Evolutionary conservation across 768 basidiomycete species (phyloP), one percentile per base, ranked within the genome.

Genomic region (Lentinula sp.): DNA sequence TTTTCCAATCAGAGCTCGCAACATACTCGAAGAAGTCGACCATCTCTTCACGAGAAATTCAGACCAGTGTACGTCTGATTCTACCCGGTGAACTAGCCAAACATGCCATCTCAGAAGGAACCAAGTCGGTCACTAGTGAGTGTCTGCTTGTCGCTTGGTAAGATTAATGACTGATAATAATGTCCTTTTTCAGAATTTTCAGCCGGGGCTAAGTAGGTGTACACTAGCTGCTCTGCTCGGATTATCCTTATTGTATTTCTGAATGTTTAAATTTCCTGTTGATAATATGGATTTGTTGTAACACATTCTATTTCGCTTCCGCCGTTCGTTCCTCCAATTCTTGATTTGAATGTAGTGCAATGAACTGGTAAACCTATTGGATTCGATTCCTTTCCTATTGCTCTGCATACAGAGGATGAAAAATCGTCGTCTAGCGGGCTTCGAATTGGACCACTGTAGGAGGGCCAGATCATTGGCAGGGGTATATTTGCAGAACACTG

Each of bases 21-120:
- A 82, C 87, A 6, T 92, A 93, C 77, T 90, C 90, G 64, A 91
- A 92, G 83, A 91, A 91, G 78, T 91, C 90, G 3, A 93, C 91
- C 15, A 92, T 93, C 73, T 92, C 91, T n/a, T 91, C 89, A 46
- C 88, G 91, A 56, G 91, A 93, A 74, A 93, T 93, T 70, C 91
- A 93, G 76, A 93, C 91, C 1, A 80, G 85, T 39, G 91, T 93
- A 42, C 84, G 91, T 61, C 79, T 92, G 64, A 91, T 93, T 71
- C 82, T 93, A 39, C 90, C 90, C 57, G 91, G 90, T 76, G 90
- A 91, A 73, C 81, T 93, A 49, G 87, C 89, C 61, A 92, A 93
- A 80, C 91, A 92, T 70, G 91, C 91, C 67, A 91, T 92, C 76
- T 91, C 89, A 6, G 91, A 93, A 77, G 90, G 90, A 64, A 88